Evolutionary conservation across 148 eudicot genomes (phyloP).

Genomic region (Dysphania ambrosioides): DNA sequence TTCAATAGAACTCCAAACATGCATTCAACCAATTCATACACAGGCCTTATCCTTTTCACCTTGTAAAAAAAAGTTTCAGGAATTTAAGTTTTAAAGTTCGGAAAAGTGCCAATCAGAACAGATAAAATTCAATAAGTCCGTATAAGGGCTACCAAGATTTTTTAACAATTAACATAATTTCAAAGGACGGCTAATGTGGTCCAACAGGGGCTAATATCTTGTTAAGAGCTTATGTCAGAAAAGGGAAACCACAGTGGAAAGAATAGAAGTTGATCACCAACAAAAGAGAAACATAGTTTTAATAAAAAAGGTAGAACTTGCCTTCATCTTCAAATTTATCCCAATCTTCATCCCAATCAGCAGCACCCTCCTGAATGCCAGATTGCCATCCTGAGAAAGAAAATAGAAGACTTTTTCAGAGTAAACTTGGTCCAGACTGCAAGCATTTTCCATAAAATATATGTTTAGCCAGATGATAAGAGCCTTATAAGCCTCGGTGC

Average conservation of each 20-base stretch:
- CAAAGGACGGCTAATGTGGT: not conserved
- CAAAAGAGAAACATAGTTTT: not conserved
- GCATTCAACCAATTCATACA: not conserved
- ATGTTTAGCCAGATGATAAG: not conserved
- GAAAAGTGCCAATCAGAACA: no score
- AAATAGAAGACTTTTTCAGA: conserved; percentile 8
- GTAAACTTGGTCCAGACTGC: not conserved
- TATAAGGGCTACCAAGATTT: not conserved
- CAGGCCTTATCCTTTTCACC: no score
- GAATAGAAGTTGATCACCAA: not conserved
- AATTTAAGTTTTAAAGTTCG: not conserved
- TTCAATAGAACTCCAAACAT: not conserved
- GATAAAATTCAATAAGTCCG: no score
- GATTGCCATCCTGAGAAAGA: conserved; percentile 83
- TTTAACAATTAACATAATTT: not conserved
- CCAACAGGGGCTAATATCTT: not conserved
- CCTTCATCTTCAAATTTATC: conserved; percentile 98
- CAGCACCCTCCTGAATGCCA: conserved; percentile 81
- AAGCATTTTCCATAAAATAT: not conserved
- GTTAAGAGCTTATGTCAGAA: not conserved
- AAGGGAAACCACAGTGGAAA: not conserved
- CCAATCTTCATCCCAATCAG: conserved; percentile 99
- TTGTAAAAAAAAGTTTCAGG: not conserved
- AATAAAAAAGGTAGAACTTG: conserved; percentile 20
- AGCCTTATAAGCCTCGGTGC: not conserved